Evolutionary conservation across 345 rosid genomes (phyloP), one percentile per base, ranked within the genome.

Genomic region (Mallotus nudiflorus): DNA sequence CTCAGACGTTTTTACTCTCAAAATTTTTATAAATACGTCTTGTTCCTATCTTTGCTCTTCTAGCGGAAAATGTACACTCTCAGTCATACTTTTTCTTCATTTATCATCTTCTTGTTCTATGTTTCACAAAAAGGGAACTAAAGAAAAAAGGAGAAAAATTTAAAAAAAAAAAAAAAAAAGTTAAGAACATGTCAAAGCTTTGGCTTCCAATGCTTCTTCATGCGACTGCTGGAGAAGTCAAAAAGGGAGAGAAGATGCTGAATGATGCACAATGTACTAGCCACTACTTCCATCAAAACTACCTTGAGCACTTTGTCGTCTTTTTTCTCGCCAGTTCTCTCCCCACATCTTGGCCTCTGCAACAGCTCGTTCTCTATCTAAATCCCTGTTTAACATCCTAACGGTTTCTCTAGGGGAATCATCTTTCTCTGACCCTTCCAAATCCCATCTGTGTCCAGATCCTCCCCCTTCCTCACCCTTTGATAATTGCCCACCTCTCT

Each of bases 281-380:
- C 83, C 74, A 20, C 73, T 82, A 4, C 71, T 60, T 39, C 78
- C 90, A 49, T 86, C 90, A 20, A 74, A 85, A 68, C 90, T 80
- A 59, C 86, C 97, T 63, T 80, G 89, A 60, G 88, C 91, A 14
- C 64, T 84, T 61, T 84, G 98, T 81, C 94, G 71, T 69, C 94
- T 83, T 82, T 95, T 90, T 72, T 92, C 99, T 76, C 99, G 78
- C 86, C 75, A 87, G 67, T 91, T 95, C 77, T 91, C 97, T 6
- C 97, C 99, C 99, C 98, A 96, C 94, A 85, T 89, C 80, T 90
- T 96, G 45, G 99, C 98, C 75, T 96, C 99, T 0, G 98, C 99
- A 63, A 96, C 98, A 12, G 96, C 97, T 18, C 90, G 83, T 74
- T 95, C 97, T 60, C 99, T 88, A 27, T 94, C 91, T 53, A 87